Evolutionary conservation across 495 filamentous ascomycete species (phyloP), one percentile per base, ranked within the genome.

Genomic region (Hypomontagnella monticulosa): DNA sequence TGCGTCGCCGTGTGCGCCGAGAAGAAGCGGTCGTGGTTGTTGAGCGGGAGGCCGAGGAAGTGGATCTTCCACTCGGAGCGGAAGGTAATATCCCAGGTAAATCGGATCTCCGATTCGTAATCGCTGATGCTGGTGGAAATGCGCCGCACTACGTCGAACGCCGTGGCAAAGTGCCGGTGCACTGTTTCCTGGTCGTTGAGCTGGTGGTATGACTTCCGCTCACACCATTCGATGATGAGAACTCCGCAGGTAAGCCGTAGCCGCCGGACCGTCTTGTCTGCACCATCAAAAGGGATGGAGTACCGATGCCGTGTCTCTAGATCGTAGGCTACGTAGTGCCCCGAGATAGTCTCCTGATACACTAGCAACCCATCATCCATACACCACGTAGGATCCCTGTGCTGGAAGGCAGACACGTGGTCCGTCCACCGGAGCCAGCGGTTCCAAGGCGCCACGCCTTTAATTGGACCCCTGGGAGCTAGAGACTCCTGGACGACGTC

Each of bases 51-150:
- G 4, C 86, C 87, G 4, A 85, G 76, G 52, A 84, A 85, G 75
- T 88, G 84, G 8, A 90, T 84, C 66, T 88, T 87, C 85, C 85
- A 91, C 67, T 91, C 87, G 59, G 86, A 89, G n/a, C 88, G 85
- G 20, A 83, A 82, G 1, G 63, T 63, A 44, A 88, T 73, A 10
- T 68, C 67, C 82, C 82, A 88, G n/a, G 73, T 74, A 27, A 59
- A 73, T 8, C 66, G 30, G 5, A 6, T 1, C 23, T 43, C 42
- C 4, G 44, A 32, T 15, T 27, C 27, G 0, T 11, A 44, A 20
- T 43, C 11, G 7, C 10, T 5, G n/a, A 6, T 34, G 20, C 7
- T 8, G 5, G 15, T 36, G 18, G 61, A 53, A 2, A 48, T 34
- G 4, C 49, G n/a, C 15, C 20, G 71, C 16, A 54, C 30, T 15